phyloP scores from a whole-genome alignment of 768 basidiomycete genomes.

The Tulasnella sp. region DNA sequence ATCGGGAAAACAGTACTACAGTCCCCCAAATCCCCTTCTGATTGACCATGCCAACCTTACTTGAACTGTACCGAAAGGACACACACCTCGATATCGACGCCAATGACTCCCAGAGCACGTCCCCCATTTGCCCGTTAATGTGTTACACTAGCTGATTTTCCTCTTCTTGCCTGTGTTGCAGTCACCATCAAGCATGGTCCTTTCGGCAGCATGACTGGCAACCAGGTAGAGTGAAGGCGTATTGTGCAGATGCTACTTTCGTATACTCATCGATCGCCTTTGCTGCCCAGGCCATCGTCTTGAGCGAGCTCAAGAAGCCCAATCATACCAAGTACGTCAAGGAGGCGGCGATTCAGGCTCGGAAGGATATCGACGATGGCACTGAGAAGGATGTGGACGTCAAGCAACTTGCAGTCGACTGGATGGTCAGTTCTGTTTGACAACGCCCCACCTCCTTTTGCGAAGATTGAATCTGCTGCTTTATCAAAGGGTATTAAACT shows the following conservation, averaged over 20 bases:
- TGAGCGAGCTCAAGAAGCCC: slow-evolving; percentile 17
- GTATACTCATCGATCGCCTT: background rate
- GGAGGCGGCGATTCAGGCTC: slow-evolving; percentile 17
- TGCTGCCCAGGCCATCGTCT: slow-evolving; percentile 19
- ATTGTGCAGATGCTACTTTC: too few relatives aligned
- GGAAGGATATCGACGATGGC: background rate
- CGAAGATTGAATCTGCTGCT: background rate
- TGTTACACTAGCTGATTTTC: too few relatives aligned
- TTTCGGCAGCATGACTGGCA: slow-evolving; percentile 21
- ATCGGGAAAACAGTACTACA: too few relatives aligned
- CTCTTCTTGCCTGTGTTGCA: background rate
- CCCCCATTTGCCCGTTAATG: background rate
- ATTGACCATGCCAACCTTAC: slow-evolving; percentile 7
- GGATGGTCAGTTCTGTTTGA: slow-evolving; percentile 13
- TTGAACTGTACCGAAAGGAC: slow-evolving; percentile 20
- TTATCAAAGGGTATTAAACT: slow-evolving; percentile 19
- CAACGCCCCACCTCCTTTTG: background rate
- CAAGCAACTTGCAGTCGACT: slow-evolving; percentile 21
- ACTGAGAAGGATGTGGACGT: slow-evolving; percentile 7
- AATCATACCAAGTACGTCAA: slow-evolving; percentile 14
- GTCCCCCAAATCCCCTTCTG: too few relatives aligned
- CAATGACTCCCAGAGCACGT: slow-evolving; percentile 19
- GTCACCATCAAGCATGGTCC: slow-evolving; percentile 14
- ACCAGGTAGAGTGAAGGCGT: background rate
- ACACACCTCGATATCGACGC: slow-evolving; percentile 22